Evolutionary conservation across 2,329 filamentous ascomycete species (phyloP).

Genomic region (Magnaporthiopsis poae): DNA sequence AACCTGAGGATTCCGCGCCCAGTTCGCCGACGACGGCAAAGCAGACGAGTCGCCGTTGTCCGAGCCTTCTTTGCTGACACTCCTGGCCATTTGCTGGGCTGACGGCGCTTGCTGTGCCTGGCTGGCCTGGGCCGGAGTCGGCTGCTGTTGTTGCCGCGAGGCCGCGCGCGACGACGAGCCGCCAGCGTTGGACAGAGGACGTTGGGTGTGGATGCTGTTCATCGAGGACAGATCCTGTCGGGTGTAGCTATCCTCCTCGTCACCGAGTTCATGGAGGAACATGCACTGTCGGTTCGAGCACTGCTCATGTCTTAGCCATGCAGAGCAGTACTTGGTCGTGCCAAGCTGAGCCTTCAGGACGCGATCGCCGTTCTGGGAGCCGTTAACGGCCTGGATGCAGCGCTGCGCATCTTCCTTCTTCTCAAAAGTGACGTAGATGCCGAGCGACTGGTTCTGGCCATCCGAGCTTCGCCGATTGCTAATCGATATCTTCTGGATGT

Average conservation of each 20-base stretch:
- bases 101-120: constrained; percentile 23
- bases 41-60: constrained; percentile 73
- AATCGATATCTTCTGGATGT: constrained; percentile 97
- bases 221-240: constrained; percentile 89
- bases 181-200: constrained; percentile 44
- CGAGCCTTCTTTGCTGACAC: constrained; percentile 68
- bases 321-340: constrained; percentile 97
- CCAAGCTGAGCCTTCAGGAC: constrained; percentile 69
- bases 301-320: constrained; percentile 85
- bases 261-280: constrained; percentile 95
- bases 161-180: constrained; percentile 43
- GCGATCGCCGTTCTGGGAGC: constrained; percentile 81
- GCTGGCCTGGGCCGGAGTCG: constrained; percentile 16
- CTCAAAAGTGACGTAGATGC: constrained; percentile 97
- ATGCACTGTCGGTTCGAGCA: constrained; percentile 96
- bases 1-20: constrained; percentile 65
- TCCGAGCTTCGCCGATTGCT: constrained; percentile 80
- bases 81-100: constrained; percentile 60
- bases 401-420: constrained; percentile 78
- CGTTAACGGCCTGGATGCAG: constrained; percentile 87
- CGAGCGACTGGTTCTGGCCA: constrained; percentile 74
- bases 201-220: constrained; percentile 77
- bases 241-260: constrained; percentile 93
- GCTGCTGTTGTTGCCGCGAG: constrained; percentile 42
- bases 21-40: constrained; percentile 86